Evolutionary conservation across 371 early-diverging fungal species (phyloP).

Genomic region (Rhizopus arrhizus): DNA sequence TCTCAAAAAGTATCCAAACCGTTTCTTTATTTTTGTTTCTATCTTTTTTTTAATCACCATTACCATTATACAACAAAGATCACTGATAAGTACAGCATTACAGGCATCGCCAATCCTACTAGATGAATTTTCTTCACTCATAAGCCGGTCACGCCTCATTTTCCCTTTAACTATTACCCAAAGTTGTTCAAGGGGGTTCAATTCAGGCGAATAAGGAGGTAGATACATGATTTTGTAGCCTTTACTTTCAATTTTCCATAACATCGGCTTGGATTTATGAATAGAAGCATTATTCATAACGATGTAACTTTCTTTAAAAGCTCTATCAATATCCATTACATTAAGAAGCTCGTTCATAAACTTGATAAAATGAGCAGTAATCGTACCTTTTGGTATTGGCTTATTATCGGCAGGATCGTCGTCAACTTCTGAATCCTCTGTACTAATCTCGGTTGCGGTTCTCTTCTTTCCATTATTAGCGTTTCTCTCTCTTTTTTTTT

Average conservation of each 20-base stretch:
- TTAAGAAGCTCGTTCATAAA: slow-evolving; percentile 19
- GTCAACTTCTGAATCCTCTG: slow-evolving; percentile 17
- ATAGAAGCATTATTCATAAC: slow-evolving; percentile 12
- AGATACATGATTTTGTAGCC: slow-evolving; percentile 16
- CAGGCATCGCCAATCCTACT: slow-evolving; percentile 15
- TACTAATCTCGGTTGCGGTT: slow-evolving; percentile 10
- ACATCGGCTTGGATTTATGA: slow-evolving; percentile 15
- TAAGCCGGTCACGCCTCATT: slow-evolving; percentile 9
- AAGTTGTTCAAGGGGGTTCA: slow-evolving; percentile 11
- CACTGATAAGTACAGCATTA: slow-evolving; percentile 10
- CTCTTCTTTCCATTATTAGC: slow-evolving; percentile 12
- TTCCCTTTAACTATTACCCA: slow-evolving; percentile 13
- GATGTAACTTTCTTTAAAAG: slow-evolving; percentile 1
- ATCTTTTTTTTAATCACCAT: too few relatives aligned
- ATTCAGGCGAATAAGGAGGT: slow-evolving; percentile 11
- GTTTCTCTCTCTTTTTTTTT: too few relatives aligned
- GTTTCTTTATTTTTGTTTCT: too few relatives aligned
- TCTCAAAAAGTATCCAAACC: too few relatives aligned
- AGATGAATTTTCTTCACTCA: slow-evolving; percentile 17
- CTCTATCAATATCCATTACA: slow-evolving; percentile 13
- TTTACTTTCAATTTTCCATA: slow-evolving; percentile 14
- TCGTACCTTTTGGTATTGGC: slow-evolving; percentile 13
- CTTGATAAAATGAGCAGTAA: slow-evolving; percentile 20
- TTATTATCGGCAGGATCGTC: slow-evolving; percentile 11
- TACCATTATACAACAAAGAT: too few relatives aligned